phyloP scores from a whole-genome alignment of 805 yeast species.

The Ogataea trehaloabstinens region DNA sequence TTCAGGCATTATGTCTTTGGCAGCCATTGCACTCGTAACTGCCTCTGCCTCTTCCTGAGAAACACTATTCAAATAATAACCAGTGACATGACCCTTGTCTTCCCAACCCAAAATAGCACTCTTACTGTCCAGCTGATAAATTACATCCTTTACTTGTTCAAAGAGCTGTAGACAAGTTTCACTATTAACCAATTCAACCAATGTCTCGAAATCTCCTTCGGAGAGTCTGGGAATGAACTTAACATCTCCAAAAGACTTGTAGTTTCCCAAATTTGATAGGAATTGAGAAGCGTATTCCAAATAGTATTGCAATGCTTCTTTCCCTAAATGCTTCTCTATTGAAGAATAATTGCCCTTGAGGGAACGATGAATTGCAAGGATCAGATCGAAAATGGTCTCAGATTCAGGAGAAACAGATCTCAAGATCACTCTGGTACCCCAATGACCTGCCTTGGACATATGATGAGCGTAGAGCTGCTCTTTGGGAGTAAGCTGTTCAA shows the following conservation, averaged over 20 bases:
- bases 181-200: conserved; percentile 43
- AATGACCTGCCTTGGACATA: conserved; percentile 78
- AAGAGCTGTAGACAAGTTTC: conserved; percentile 34
- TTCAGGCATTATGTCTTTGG: conserved; percentile 66
- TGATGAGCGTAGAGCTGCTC: conserved; percentile 79
- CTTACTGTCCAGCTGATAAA: conserved; percentile 51
- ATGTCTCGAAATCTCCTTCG: conserved; percentile 44
- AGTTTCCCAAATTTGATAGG: conserved; percentile 71
- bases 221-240: conserved; percentile 73
- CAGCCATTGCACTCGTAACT: conserved; percentile 64
- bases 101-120: conserved; percentile 72
- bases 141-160: conserved; percentile 41
- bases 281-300: conserved; percentile 77
- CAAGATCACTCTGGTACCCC: conserved; percentile 76
- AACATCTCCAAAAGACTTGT: conserved; percentile 84
- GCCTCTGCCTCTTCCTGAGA: conserved; percentile 62
- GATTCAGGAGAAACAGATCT: conserved; percentile 83
- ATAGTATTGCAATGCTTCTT: conserved; percentile 42
- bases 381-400: conserved; percentile 70
- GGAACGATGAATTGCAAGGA: conserved; percentile 55
- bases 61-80: conserved; percentile 62
- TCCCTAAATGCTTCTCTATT: conserved; percentile 34
- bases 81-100: conserved; percentile 68
- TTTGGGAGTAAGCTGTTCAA: conserved; percentile 56
- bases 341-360: conserved; percentile 47